Percentiles rank a stretch among this genome's conserved stretches.
Conservation (phyloP, 306 rosid species). For the Crataegus laevigata region DNA sequence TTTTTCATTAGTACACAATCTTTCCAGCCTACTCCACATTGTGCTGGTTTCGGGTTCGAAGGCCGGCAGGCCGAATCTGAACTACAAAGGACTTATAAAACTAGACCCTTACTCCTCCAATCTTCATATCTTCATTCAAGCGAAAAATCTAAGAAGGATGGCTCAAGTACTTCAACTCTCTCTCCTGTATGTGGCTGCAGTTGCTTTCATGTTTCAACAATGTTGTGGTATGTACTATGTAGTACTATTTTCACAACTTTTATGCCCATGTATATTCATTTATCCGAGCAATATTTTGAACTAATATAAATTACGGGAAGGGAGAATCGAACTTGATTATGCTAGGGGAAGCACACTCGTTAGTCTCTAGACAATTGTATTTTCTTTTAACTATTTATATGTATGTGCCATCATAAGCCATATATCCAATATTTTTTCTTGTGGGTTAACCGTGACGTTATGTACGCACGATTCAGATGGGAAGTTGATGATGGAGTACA, state of each 20-base stretch:
- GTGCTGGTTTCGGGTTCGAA: neutral
- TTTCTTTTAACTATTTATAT: neutral
- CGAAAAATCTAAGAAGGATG: neutral
- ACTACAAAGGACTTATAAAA: neutral
- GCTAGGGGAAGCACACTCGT: neutral
- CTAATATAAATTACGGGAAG: neutral
- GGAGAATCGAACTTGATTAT: neutral
- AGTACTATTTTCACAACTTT: neutral
- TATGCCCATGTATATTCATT: too few species aligned
- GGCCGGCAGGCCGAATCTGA: neutral
- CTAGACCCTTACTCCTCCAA: neutral
- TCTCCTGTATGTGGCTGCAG: neutral
- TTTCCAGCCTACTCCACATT: neutral
- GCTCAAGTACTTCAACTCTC: neutral
- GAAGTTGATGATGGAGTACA: slow-evolving; percentile 61
- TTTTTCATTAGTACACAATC: neutral
- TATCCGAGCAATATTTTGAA: neutral
- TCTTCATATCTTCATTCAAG: neutral
- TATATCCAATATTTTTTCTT: neutral
- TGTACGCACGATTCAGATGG: slow-evolving; percentile 23
- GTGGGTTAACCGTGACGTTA: neutral
- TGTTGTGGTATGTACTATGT: slow-evolving; percentile 12
- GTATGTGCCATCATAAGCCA: neutral
- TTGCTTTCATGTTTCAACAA: slow-evolving; percentile 4
- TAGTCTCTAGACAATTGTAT: too few species aligned